Evolutionary conservation across 139 green algal species (phyloP).

Genomic region (Tetradesmus lagerheimii): DNA sequence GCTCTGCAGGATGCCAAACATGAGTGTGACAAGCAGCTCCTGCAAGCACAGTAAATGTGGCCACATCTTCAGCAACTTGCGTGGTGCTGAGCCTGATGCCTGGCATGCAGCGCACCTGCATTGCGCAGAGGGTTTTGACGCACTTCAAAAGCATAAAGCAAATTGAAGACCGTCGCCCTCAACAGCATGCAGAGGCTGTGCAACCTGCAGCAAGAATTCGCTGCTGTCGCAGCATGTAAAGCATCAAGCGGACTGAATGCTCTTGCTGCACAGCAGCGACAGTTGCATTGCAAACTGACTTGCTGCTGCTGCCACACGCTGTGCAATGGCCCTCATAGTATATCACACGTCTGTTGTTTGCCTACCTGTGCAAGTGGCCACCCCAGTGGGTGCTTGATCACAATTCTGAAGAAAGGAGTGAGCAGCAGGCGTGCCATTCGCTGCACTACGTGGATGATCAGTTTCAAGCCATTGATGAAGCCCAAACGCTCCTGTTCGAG

Average conservation of each 20-base stretch:
- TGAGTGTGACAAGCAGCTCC: constrained; percentile 22
- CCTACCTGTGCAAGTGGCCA: constrained; percentile 15
- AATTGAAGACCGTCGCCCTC: too few species aligned
- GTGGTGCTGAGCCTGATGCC: neutral
- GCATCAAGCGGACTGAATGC: neutral
- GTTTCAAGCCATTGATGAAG: neutral
- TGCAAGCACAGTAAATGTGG: neutral
- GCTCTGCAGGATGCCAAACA: constrained; percentile 38
- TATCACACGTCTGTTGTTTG: too few species aligned
- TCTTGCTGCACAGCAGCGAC: neutral
- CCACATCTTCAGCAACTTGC: neutral
- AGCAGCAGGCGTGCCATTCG: neutral
- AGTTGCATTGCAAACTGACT: neutral
- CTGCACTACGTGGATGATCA: neutral
- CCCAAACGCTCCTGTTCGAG: neutral
- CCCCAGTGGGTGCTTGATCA: constrained; percentile 7
- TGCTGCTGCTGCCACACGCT: neutral
- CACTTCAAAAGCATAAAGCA: too few species aligned
- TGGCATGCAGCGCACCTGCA: neutral
- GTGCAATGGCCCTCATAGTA: too few species aligned
- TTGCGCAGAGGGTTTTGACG: too few species aligned
- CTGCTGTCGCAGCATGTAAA: too few species aligned
- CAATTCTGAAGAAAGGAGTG: neutral
- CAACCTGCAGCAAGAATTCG: too few species aligned
- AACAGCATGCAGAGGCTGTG: too few species aligned